Base-by-base conservation (phyloP, 2,329 filamentous ascomycete species). In the Dothidotthia symphoricarpi region DNA sequence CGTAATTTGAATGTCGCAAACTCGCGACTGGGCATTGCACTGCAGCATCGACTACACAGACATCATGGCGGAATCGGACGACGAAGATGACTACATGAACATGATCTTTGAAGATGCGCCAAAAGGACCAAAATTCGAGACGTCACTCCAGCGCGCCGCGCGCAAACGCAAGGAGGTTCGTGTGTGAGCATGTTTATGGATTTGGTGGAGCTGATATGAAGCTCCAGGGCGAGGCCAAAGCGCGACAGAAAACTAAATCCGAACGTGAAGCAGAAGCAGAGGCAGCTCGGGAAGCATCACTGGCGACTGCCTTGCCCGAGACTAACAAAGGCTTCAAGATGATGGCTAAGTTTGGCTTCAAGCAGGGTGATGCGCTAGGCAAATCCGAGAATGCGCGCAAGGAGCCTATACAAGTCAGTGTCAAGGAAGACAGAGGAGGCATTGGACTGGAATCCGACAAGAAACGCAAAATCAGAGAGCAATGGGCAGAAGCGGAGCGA, bases 261-360 rank as follows among this genome's bases (percentile, higher is more conserved):
- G 85, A 96, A 68, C 78, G 84, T 27, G 86, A 82, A n/a, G 82
- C 80, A 33, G 82, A 88, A 51, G 88, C 85, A 54, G 79, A 77
- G 7, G 77, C 75, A 28, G 80, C 80, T 12, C 83, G 88, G 35
- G 87, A 96, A 63, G 80, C 77, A 25, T 88, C 86, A 0, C 78
- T 96, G 16, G 77, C 82, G 4, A 86, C 85, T 4, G 74, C 93
- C 32, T 73, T 95, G 6, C 78, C 82, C 14, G 70, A 76, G 12
- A 75, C 80, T 33, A 94, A 83, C 70, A 97, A 96, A 63, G 93
- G 91, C 1, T 81, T 94, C 45, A 82, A 87, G 49, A 96, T 98
- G 88, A 95, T 98, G 90, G 85, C 88, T 15, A 91, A 88, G 67
- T 87, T 98, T 76, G 93, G 93, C 1, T 98, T 94, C 71, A 84